Base-by-base conservation (phyloP, 352 stramenopile species). In the Phytophthora podocarpi region DNA sequence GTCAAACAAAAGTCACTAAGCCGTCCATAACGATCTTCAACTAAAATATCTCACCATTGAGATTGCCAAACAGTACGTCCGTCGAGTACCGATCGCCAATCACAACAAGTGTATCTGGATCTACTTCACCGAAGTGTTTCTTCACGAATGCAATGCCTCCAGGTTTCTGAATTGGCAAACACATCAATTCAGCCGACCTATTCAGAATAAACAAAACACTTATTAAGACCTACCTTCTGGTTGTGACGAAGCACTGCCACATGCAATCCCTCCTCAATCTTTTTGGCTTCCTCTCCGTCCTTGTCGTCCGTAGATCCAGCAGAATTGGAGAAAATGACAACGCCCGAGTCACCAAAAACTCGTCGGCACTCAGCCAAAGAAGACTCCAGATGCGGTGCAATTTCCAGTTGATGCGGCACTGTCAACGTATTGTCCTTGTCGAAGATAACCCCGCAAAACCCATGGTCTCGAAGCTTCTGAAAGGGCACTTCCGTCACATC, bases 391-490 rank as follows among this genome's bases (percentile, higher is more conserved):
- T 90, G 79, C 5, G 82, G 71, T 28, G 97, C 91, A 41, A 98
- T 76, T 37, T 82, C 64, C 46, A 84, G 76, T 51, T 83, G 78
- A 56, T 99, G 97, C 7, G 96, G 96, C 3, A 87, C 77, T 1
- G 95, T 99, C 47, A 99, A 69, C 23, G 96, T 99, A 70, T 99
- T 99, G 70, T 99, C 96, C 65, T 99, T 99, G 80, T 99, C 96
- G 66, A 99, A 98, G 45, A 99, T 82, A 34, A 98, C 85, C 31
- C 88, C 91, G 34, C 91, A 87, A 74, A 98, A 97, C 23, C 93
- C 94, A 48, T 72, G 72, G 50, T 91, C 81, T 49, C 78, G 71
- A 27, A 95, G 76, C 46, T 74, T 66, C 48, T 93, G 79, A 57
- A 93, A 95, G 6, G 82, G 82, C 37, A 95, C 76, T 18, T 95